Evolutionary conservation across 2,329 filamentous ascomycete genomes (phyloP).

Genomic region (Aspergillus spinulosporus): DNA sequence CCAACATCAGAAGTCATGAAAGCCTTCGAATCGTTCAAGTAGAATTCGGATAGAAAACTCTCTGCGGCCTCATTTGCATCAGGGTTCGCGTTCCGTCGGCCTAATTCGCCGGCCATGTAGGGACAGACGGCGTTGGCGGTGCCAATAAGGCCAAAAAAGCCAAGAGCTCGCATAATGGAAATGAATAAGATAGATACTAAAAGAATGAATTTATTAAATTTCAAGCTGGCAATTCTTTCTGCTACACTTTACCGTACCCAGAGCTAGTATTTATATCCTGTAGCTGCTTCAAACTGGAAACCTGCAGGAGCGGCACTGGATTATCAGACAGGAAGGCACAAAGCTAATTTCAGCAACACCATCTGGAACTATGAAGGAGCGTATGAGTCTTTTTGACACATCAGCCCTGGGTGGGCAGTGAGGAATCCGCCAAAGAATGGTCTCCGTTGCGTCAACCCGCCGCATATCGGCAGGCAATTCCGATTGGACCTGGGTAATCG

Average conservation of each 20-base stretch:
- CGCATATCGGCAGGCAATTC: not conserved
- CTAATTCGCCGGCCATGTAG: constrained; percentile 40
- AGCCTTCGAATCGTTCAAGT: constrained; percentile 54
- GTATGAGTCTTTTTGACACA: too few relatives aligned
- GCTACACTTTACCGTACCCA: not conserved
- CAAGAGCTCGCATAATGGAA: constrained; percentile 28
- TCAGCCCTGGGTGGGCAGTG: too few relatives aligned
- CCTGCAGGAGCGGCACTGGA: too few relatives aligned
- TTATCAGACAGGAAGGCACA: too few relatives aligned
- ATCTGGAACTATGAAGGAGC: too few relatives aligned
- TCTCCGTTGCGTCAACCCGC: not conserved
- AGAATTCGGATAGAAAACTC: constrained; percentile 46
- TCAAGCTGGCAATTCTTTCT: too few relatives aligned
- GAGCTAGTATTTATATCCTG: not conserved
- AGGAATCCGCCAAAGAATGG: not conserved
- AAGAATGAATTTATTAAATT: not conserved
- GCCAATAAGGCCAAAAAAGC: constrained; percentile 33
- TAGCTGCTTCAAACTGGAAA: too few relatives aligned
- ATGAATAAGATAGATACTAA: not conserved
- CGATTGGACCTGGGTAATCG: constrained; percentile 6
- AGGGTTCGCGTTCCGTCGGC: constrained; percentile 25
- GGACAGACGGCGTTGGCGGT: constrained; percentile 43
- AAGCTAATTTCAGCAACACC: too few relatives aligned
- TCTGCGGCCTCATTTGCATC: constrained; percentile 36
- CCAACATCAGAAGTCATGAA: constrained; percentile 68